Evolutionary conservation across 371 early-diverging fungal species (phyloP), one percentile per base, ranked within the genome.

Genomic region (Mortierella sp.): DNA sequence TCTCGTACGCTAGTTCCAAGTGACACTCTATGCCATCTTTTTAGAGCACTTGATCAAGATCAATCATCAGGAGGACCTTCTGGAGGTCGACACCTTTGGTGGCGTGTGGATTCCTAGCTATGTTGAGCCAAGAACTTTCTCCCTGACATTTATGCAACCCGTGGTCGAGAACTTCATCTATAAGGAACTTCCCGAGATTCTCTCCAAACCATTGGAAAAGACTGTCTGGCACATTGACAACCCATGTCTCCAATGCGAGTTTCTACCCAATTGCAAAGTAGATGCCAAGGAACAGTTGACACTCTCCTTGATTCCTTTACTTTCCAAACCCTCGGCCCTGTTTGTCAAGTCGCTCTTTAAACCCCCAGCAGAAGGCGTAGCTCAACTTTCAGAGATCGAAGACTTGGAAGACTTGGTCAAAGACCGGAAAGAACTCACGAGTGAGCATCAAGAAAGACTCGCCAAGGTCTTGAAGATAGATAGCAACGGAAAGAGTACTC

Each of bases 1-100:
- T 23, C 9, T 15, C 16, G 14, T 19, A 12, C 18, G n/a, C 26
- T 71, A 85, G 81, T 83, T 88, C 55, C 88, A 88, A 84, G 88
- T 88, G 0, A 80, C 84, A 0, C 71, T 85, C 0, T 88, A 88
- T 62, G 84, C 84, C 0, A 84, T 83, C 57, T 81, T 86, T 26
- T 51, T 88, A 11, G 64, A 66, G 11, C 84, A 84, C 26, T 60
- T 85, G 11, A 74, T 85, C 29, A 75, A 68, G 14, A 81, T 83
- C 51, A 74, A 85, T 16, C 75, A 72, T 11, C 74, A 82, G 44
- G 50, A 70, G 28, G 61, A 73, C 12, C 63, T 61, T 29, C n/a
- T 88, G 0, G 84, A 84, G 51, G 59, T 88, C 0, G 84, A 85
- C 37, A 26, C 47, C 6, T 52, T 70, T 1, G 88, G 88, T 4